phyloP scores from a whole-genome alignment of 208 protist species.

The Trypanosoma congolense region DNA sequence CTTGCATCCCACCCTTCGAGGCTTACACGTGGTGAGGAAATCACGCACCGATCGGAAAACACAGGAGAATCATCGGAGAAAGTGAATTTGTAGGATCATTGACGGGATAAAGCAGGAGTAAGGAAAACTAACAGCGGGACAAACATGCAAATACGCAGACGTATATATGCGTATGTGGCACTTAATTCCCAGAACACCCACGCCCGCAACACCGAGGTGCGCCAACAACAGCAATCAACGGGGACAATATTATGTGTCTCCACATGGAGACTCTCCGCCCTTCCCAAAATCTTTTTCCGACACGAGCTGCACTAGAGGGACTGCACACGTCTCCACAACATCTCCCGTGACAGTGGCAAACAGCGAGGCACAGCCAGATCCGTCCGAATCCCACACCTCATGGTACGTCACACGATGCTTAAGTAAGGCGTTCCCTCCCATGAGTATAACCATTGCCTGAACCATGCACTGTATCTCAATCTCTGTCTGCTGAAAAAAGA shows the following conservation, averaged over 20 bases:
- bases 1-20: constrained; percentile 22
- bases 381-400: constrained; percentile 79
- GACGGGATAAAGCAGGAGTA: too few species aligned
- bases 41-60: too few species aligned
- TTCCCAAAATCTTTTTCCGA: background rate
- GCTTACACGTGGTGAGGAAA: too few species aligned
- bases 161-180: too few species aligned
- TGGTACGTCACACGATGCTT: constrained; percentile 83
- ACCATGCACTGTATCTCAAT: constrained; percentile 77
- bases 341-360: constrained; percentile 86
- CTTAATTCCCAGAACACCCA: too few species aligned
- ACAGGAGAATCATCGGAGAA: too few species aligned
- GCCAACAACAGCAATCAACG: too few species aligned
- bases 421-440: constrained; percentile 84
- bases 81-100: too few species aligned
- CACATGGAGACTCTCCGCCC: background rate
- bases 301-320: constrained; percentile 5
- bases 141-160: too few species aligned
- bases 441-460: constrained; percentile 63
- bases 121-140: too few species aligned
- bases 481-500: constrained; percentile 73
- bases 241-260: too few species aligned
- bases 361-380: constrained; percentile 63
- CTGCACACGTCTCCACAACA: constrained; percentile 53
- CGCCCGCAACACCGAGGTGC: too few species aligned